Conservation (phyloP, 108 stramenopile genomes). For the Bacterosira constricta region DNA sequence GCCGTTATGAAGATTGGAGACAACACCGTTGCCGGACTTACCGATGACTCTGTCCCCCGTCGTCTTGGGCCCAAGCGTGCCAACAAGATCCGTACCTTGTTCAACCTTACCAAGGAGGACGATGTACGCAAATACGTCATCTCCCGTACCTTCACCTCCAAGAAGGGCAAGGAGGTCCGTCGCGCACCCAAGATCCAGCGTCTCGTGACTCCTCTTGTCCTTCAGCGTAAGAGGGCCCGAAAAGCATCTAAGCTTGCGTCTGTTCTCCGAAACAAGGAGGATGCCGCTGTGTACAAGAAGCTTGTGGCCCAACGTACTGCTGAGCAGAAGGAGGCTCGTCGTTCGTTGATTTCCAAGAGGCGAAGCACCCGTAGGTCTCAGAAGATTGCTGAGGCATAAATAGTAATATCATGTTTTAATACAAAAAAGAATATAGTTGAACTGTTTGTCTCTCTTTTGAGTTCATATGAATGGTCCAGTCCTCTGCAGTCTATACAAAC, state of each 20-base stretch:
- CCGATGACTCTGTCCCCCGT: slow-evolving; percentile 92
- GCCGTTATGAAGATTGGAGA: slow-evolving; percentile 97
- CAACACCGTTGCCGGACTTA: slow-evolving; percentile 91
- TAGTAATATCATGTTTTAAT: slow-evolving; percentile 8
- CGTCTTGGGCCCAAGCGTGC: slow-evolving; percentile 99
- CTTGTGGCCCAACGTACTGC: slow-evolving; percentile 93
- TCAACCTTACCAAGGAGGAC: slow-evolving; percentile 99
- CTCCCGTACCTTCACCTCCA: slow-evolving; percentile 94
- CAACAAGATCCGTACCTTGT: slow-evolving; percentile 99
- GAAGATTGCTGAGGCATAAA: slow-evolving; percentile 64
- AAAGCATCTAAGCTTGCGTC: slow-evolving; percentile 79
- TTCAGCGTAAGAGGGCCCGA: slow-evolving; percentile 95
- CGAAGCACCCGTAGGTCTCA: slow-evolving; percentile 90
- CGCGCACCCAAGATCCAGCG: slow-evolving; percentile 99
- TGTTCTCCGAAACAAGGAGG: slow-evolving; percentile 86
- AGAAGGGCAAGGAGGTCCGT: slow-evolving; percentile 91
- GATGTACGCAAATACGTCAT: slow-evolving; percentile 99
- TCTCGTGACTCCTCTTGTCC: slow-evolving; percentile 93
- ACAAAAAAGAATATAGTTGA: no score
- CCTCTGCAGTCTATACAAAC: no score
- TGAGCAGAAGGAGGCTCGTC: slow-evolving; percentile 94
- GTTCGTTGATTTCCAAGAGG: slow-evolving; percentile 97
- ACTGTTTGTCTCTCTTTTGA: no score
- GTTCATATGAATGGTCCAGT: no score
- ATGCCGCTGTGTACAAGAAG: slow-evolving; percentile 96